phyloP scores from a whole-genome alignment of 2,329 filamentous ascomycete species.

The Aspergillus tubingensis region DNA sequence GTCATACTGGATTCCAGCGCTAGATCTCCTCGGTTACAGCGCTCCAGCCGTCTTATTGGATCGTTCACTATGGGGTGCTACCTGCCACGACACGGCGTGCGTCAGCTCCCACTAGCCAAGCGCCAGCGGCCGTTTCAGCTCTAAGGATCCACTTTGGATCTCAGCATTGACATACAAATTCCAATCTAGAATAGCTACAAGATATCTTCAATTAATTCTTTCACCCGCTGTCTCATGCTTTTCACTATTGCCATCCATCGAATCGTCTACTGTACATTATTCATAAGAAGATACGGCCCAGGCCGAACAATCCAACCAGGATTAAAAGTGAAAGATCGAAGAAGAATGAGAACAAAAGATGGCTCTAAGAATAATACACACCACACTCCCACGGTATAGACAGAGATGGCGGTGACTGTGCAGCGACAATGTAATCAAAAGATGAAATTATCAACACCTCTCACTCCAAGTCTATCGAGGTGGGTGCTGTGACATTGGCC shows the following conservation, averaged over 20 bases:
- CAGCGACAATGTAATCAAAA: neutral
- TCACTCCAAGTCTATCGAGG: slow-evolving; percentile 23
- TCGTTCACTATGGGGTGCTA: no score
- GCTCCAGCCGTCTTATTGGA: no score
- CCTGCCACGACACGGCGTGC: no score
- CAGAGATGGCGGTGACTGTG: neutral
- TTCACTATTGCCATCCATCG: slow-evolving; percentile 11
- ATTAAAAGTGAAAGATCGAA: neutral
- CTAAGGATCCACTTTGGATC: neutral
- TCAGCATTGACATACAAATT: neutral
- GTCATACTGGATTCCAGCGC: no score
- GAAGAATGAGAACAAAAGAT: slow-evolving; percentile 1
- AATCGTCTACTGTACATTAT: slow-evolving; percentile 25
- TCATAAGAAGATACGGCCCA: slow-evolving; percentile 3
- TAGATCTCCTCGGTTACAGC: no score
- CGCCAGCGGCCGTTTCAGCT: no score
- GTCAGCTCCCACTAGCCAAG: no score
- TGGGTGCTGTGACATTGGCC: slow-evolving; percentile 29
- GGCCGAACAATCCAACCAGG: neutral
- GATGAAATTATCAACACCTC: slow-evolving; percentile 5
- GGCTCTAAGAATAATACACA: neutral
- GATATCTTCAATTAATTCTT: no score
- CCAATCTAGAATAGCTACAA: neutral
- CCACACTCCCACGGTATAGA: neutral
- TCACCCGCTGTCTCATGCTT: neutral